Conservation (phyloP, 2,329 filamentous ascomycete genomes). For the Aphanoascus verrucosus region DNA sequence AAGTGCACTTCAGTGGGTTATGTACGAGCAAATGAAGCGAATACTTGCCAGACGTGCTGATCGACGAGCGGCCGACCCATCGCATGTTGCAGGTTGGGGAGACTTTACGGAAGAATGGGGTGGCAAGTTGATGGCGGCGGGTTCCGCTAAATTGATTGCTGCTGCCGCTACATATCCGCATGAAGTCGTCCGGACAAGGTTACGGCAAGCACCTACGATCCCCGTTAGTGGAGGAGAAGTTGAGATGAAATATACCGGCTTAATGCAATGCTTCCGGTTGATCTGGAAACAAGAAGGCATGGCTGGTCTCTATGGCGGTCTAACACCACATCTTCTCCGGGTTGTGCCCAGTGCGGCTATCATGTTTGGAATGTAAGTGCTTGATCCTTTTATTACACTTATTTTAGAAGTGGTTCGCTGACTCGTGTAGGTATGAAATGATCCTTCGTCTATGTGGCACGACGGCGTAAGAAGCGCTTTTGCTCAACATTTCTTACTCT, state of each 20-base stretch:
- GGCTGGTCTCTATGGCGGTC: slow-evolving; percentile 73
- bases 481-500: not conserved
- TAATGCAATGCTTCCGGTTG: slow-evolving; percentile 77
- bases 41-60: slow-evolving; percentile 55
- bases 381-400: not conserved
- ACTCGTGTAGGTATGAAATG: slow-evolving; percentile 13
- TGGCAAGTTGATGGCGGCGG: slow-evolving; percentile 66
- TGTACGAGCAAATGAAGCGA: slow-evolving; percentile 87
- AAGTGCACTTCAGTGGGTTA: slow-evolving; percentile 82
- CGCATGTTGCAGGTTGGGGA: slow-evolving; percentile 56
- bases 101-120: slow-evolving; percentile 43
- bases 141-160: slow-evolving; percentile 68
- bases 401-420: not conserved
- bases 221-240: slow-evolving; percentile 49
- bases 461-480: slow-evolving; percentile 21
- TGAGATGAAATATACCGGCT: slow-evolving; percentile 72
- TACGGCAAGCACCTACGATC: slow-evolving; percentile 79
- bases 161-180: slow-evolving; percentile 83
- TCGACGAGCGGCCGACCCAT: slow-evolving; percentile 45
- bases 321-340: slow-evolving; percentile 82
- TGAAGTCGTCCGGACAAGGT: slow-evolving; percentile 70
- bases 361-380: slow-evolving; percentile 59
- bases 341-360: slow-evolving; percentile 89
- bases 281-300: slow-evolving; percentile 85
- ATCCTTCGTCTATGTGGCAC: slow-evolving; percentile 15